Base-by-base conservation (phyloP, 2,329 filamentous ascomycete species). In the Xylariaceae sp. region DNA sequence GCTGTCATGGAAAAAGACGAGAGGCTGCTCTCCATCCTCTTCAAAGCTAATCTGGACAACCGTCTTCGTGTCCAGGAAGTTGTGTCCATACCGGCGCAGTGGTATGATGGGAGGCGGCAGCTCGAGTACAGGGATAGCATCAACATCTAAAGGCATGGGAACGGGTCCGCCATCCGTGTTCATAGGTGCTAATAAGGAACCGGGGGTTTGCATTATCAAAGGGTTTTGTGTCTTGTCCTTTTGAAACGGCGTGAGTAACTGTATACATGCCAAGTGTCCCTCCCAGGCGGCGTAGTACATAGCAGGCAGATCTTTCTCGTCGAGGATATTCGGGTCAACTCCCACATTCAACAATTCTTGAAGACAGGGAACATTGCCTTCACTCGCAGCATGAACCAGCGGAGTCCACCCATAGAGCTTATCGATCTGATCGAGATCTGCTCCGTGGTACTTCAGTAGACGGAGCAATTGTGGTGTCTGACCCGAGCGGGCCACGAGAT, bases 231-330 rank as follows among this genome's bases (percentile, higher is more conserved):
- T 65, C 14, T 66, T 71, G 31, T 67, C 63, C 44, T 64, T 71
- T 64, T 78, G 78, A 59, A 75, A 76, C 1, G 84, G 82, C 5
- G 85, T 85, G 31, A 99, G 80, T 7, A 96, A 77, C 62, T 86
- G 85, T 88, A 99, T 96, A 71, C 94, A 97, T 62, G 92, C 87
- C 47, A 97, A 72, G 65, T 97, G 89, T 0, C 94, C 94, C 71
- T 99, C 94, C 94, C 94, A 99, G 0, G 90, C 92, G 12, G 94
- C 94, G 69, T 99, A 99, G 69, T 99, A 99, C 85, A 97, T 90
- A 27, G 94, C 91, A 2, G 91, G 90, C 4, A 97, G 78, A 14
- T 85, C 86, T 66, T 97, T 99, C 70, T 99, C 94, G 64, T 99
- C 94, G 39, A 89, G 72, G 47, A 90, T 87, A 56, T 85, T 85